Percentiles rank a stretch among this genome's conserved stretches.
These are phyloP conservation scores for Vanrija pseudolonga DNA, from an alignment of 1,284 basidiomycete species.

Conservation along the genomic window DNA sequence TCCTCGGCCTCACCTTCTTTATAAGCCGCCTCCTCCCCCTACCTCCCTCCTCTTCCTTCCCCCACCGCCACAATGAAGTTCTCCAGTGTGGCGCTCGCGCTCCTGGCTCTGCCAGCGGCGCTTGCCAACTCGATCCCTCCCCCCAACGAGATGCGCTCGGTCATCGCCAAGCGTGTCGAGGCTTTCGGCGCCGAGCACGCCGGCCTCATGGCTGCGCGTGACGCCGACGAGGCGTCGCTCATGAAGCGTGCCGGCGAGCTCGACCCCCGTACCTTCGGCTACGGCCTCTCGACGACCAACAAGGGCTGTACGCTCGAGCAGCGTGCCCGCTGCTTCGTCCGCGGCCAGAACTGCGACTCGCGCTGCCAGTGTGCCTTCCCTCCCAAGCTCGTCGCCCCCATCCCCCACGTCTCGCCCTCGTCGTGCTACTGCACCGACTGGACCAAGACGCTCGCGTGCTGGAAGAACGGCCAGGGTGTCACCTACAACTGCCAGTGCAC, in stretches of 20 bases:
- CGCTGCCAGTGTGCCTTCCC: constrained; percentile 1
- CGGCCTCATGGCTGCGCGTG: background rate
- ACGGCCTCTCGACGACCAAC: background rate
- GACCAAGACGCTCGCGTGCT: background rate
- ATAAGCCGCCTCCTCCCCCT: background rate
- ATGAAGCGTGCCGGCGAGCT: background rate
- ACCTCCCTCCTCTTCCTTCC: background rate
- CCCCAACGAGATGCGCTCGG: background rate
- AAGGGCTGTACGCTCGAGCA: background rate
- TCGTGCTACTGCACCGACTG: background rate
- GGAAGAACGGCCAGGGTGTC: no score
- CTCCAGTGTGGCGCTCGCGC: constrained; percentile 1
- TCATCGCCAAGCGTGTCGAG: background rate
- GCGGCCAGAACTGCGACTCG: constrained; percentile 4
- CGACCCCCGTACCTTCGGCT: constrained; percentile 1
- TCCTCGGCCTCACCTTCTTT: background rate
- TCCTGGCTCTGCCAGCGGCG: constrained; percentile 2
- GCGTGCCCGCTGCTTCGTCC: constrained; percentile 9
- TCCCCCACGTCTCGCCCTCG: constrained; percentile 2
- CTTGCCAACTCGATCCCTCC: background rate
- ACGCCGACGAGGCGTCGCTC: background rate
- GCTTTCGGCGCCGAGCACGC: background rate
- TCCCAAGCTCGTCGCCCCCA: background rate
- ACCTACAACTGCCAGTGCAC: no score
- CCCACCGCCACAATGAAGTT: constrained; percentile 3